These are phyloP conservation scores for Russula griseocarnosa DNA, from an alignment of 768 basidiomycete genomes.

Conservation along the genomic window DNA sequence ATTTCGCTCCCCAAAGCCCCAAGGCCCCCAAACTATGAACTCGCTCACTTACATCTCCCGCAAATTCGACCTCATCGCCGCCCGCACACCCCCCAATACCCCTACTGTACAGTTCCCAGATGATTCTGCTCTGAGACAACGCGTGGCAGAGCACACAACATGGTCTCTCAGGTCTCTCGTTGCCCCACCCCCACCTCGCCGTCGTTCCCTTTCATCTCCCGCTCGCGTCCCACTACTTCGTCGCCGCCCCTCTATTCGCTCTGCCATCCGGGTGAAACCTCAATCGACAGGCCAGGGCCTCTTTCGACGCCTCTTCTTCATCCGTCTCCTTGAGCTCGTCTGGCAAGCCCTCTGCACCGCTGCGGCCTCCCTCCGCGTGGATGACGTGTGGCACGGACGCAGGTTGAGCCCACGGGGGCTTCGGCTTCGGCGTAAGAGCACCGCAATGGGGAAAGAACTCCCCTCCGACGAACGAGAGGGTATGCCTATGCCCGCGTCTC, in stretches of 20 bases:
- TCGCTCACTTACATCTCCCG: constrained; percentile 76
- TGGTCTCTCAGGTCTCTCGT: constrained; percentile 29
- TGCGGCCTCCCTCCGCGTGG: constrained; percentile 46
- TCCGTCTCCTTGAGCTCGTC: constrained; percentile 61
- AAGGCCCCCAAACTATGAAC: constrained; percentile 52
- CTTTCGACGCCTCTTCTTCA: constrained; percentile 56
- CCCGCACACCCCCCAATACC: constrained; percentile 56
- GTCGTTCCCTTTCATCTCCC: constrained; percentile 26
- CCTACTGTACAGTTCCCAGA: constrained; percentile 40
- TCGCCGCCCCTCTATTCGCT: constrained; percentile 16
- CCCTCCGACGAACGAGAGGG: not conserved
- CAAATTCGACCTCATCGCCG: constrained; percentile 72
- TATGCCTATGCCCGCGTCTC: not conserved
- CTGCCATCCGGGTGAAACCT: constrained; percentile 22
- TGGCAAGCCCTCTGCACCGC: constrained; percentile 67
- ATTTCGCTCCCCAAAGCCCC: not conserved
- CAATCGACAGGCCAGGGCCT: constrained; percentile 28
- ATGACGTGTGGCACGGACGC: constrained; percentile 26
- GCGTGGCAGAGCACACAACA: not conserved
- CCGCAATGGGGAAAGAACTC: not conserved
- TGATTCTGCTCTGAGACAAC: not conserved
- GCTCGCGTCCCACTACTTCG: constrained; percentile 22
- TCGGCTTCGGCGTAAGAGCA: constrained; percentile 3
- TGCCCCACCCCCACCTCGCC: constrained; percentile 25
- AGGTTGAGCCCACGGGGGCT: constrained; percentile 2